Conservation (phyloP, 345 rosid genomes). For the Gossypium sturtianum region DNA sequence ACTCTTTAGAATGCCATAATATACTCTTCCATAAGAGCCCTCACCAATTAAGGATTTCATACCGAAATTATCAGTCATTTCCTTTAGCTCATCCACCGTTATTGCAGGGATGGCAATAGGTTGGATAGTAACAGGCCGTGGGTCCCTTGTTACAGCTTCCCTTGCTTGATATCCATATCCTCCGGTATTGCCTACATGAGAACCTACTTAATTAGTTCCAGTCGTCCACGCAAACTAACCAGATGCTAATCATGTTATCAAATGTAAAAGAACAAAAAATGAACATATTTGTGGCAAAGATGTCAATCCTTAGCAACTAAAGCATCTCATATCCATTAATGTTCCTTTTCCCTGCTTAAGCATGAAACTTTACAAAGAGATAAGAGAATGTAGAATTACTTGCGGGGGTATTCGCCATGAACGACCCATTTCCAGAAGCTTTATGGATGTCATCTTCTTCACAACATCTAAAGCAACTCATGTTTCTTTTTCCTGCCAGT, state of each 20-base stretch:
- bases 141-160: neutral
- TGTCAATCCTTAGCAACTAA: neutral
- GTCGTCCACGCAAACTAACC: neutral
- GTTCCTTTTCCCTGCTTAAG: neutral
- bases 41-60: slow-evolving; percentile 1
- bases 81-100: neutral
- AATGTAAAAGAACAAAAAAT: neutral
- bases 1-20: slow-evolving; percentile 3
- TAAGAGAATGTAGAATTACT: slow-evolving; percentile 1
- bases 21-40: slow-evolving; percentile 1
- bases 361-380: neutral
- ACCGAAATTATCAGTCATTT: slow-evolving; percentile 8
- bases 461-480: neutral
- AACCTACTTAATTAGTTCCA: neutral
- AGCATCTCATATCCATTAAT: neutral
- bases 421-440: neutral
- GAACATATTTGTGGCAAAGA: neutral
- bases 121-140: neutral
- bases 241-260: neutral
- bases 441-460: slow-evolving; percentile 1
- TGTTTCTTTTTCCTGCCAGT: neutral
- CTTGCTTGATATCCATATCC: slow-evolving; percentile 3
- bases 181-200: neutral
- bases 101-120: slow-evolving; percentile 2
- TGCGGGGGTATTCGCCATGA: neutral